Percentiles rank a stretch among this genome's conserved stretches.
Conservation (phyloP, 208 protist genomes). For the Trypanosoma boissoni region DNA sequence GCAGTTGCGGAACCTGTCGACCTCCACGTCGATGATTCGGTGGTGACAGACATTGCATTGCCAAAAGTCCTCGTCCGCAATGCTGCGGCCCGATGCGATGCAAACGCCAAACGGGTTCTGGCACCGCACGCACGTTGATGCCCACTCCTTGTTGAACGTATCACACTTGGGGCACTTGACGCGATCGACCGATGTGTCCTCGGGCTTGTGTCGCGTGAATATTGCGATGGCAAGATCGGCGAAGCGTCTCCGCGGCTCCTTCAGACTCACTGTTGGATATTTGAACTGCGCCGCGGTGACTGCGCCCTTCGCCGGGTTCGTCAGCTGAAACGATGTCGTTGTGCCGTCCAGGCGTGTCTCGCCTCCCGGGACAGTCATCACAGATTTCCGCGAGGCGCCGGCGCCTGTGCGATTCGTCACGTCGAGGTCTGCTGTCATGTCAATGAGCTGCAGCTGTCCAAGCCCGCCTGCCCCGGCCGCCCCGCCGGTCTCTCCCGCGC, state of each 20-base stretch:
- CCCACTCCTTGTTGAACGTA: conserved; percentile 91
- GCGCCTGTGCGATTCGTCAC: conserved; percentile 54
- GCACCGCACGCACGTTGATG: conserved; percentile 75
- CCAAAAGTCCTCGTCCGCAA: conserved; percentile 68
- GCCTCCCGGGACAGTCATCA: conserved; percentile 21
- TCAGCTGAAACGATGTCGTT: conserved; percentile 68
- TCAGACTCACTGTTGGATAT: conserved; percentile 77
- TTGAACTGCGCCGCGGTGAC: conserved; percentile 37
- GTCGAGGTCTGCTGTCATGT: conserved; percentile 81
- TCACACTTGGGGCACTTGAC: conserved; percentile 81
- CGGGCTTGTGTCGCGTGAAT: conserved; percentile 88
- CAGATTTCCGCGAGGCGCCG: conserved; percentile 19
- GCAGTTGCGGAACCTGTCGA: conserved; percentile 80
- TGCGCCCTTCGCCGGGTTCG: conserved; percentile 65
- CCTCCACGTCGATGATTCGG: conserved; percentile 67
- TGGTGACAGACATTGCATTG: conserved; percentile 86
- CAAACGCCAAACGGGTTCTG: conserved; percentile 81
- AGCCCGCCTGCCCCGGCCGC: conserved; percentile 5
- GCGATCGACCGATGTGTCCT: conserved; percentile 73
- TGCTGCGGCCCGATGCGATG: conserved; percentile 82
- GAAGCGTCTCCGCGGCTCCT: conserved; percentile 68
- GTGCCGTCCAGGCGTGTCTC: conserved; percentile 56
- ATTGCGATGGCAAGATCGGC: conserved; percentile 90
- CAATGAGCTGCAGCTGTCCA: conserved; percentile 41
- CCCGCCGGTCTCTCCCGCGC: conserved; percentile 23